Percentiles rank a stretch among this genome's conserved stretches.
phyloP scores from a whole-genome alignment of 768 basidiomycete species.

The Mycena kentingensis region DNA sequence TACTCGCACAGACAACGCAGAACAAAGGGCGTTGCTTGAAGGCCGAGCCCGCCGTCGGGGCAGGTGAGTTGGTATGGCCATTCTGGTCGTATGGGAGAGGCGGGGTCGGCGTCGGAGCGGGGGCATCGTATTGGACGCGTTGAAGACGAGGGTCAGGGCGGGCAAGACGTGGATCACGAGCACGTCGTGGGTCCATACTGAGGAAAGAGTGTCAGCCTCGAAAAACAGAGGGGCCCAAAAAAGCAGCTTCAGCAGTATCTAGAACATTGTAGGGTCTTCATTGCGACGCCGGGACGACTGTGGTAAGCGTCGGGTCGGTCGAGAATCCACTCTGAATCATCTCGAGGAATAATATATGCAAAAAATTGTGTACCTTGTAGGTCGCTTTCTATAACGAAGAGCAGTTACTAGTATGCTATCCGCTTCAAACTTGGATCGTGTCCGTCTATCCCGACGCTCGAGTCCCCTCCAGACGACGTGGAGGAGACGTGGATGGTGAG shows the following conservation, averaged over 20 bases:
- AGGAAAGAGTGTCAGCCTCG: constrained; percentile 15
- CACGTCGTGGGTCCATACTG: constrained; percentile 72
- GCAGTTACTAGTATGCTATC: constrained; percentile 51
- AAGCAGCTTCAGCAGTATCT: constrained; percentile 86
- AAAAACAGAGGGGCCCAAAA: constrained; percentile 14
- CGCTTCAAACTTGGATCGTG: constrained; percentile 74
- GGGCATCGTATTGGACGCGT: constrained; percentile 42
- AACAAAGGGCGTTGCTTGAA: constrained; percentile 81
- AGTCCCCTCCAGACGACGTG: not conserved
- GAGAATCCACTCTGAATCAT: constrained; percentile 97
- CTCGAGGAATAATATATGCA: constrained; percentile 30
- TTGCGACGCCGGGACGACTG: constrained; percentile 56
- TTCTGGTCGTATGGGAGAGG: constrained; percentile 18
- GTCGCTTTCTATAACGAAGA: constrained; percentile 64
- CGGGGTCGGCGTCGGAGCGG: constrained; percentile 40
- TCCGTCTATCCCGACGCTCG: constrained; percentile 13
- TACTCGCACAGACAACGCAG: constrained; percentile 99
- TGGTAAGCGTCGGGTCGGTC: constrained; percentile 57
- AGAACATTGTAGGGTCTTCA: constrained; percentile 79
- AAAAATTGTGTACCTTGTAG: constrained; percentile 21
- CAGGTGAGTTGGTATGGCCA: constrained; percentile 8
- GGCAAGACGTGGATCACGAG: constrained; percentile 78
- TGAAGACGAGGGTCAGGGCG: constrained; percentile 69
- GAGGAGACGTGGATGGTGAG: constrained; percentile 3
- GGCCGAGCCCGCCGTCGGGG: constrained; percentile 18